Percentiles rank a stretch among this genome's conserved stretches.
Conservation (phyloP, 768 basidiomycete genomes). For the Phlebiopsis flavidoalba region DNA sequence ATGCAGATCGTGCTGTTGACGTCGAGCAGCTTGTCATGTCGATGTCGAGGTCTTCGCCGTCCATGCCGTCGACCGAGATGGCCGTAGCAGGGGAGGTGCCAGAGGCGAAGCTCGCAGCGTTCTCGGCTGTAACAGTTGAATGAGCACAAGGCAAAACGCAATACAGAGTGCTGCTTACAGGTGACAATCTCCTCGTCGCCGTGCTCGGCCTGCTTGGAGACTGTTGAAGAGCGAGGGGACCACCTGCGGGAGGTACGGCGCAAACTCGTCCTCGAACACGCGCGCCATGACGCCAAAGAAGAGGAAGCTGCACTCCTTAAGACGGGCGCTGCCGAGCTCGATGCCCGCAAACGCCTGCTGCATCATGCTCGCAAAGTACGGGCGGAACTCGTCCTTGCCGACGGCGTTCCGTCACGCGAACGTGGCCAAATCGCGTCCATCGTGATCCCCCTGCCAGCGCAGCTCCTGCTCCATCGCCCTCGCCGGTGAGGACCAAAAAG, state of each 20-base stretch:
- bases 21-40: conserved; percentile 86
- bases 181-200: conserved; percentile 48
- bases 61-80: conserved; percentile 60
- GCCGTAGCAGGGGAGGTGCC: conserved; percentile 71
- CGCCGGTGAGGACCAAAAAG: conserved; percentile 79
- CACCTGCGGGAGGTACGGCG: conserved; percentile 78
- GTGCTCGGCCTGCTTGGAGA: conserved; percentile 78
- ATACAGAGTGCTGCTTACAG: conserved; percentile 30
- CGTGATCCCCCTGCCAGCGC: conserved; percentile 91
- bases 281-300: conserved; percentile 99
- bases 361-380: conserved; percentile 97
- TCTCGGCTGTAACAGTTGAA: conserved; percentile 34
- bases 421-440: conserved; percentile 99
- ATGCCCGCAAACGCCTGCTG: conserved; percentile 88
- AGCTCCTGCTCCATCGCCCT: conserved; percentile 93
- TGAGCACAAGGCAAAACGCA: background rate
- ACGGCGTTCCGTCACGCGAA: conserved; percentile 98
- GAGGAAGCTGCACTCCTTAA: conserved; percentile 94
- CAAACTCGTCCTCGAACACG: conserved; percentile 93
- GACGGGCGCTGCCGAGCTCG: conserved; percentile 77
- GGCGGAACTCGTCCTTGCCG: conserved; percentile 88
- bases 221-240: conserved; percentile 81
- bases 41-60: conserved; percentile 61
- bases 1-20: conserved; percentile 96
- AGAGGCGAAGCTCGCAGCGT: conserved; percentile 60